phyloP scores from a whole-genome alignment of 805 yeast genomes.

The Cyberlindnera bimundalis region DNA sequence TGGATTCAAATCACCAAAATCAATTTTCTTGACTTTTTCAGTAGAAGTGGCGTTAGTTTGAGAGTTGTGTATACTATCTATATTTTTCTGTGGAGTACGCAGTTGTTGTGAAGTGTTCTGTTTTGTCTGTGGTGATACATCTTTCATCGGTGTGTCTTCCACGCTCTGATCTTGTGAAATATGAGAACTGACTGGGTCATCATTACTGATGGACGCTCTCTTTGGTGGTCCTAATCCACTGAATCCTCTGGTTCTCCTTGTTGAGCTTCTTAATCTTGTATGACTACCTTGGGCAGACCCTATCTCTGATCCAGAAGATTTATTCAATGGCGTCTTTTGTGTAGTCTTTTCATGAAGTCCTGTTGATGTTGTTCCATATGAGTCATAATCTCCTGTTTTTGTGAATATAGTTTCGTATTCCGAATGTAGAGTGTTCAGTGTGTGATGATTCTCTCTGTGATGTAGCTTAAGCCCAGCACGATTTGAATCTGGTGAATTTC shows the following conservation, averaged over 20 bases:
- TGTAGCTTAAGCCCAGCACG: constrained; percentile 7
- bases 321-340: constrained; percentile 22
- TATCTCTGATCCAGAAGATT: constrained; percentile 13
- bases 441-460: constrained; percentile 13
- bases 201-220: constrained; percentile 24
- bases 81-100: constrained; percentile 4
- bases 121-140: constrained; percentile 1
- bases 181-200: not conserved
- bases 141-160: constrained; percentile 26
- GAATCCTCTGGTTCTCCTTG: constrained; percentile 29
- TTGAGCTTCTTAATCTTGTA: constrained; percentile 27
- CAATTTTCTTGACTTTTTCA: constrained; percentile 9
- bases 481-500: constrained; percentile 14
- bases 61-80: not conserved
- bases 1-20: constrained; percentile 39
- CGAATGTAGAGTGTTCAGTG: constrained; percentile 20
- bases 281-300: constrained; percentile 16
- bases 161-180: constrained; percentile 3
- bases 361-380: constrained; percentile 20
- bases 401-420: constrained; percentile 26
- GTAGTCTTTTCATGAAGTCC: constrained; percentile 7
- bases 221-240: constrained; percentile 36
- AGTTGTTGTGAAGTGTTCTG: constrained; percentile 1
- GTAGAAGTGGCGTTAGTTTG: not conserved
- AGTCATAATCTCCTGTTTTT: constrained; percentile 15